A percentile compares a stretch with the other conserved stretches of the same genome.
phyloP scores from a whole-genome alignment of 306 rosid species.

The Fagus sylvatica region DNA sequence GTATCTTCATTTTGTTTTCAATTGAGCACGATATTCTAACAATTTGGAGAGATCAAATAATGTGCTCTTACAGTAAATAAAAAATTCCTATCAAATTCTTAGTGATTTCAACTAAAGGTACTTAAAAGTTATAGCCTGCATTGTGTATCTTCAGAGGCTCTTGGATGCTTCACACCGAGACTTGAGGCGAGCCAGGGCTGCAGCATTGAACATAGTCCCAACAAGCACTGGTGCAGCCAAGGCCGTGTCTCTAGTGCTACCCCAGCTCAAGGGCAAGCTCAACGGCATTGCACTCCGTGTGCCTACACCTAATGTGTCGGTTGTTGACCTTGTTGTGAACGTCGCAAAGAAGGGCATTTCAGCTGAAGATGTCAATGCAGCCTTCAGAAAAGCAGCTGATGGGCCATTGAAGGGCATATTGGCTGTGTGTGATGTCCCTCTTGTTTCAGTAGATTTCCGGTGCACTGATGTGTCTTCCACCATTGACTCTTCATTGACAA shows the following conservation, averaged over 20 bases:
- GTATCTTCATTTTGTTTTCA: too few species aligned
- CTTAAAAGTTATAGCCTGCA: neutral
- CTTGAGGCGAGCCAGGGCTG: constrained; percentile 95
- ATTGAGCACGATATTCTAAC: too few species aligned
- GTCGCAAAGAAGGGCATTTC: constrained; percentile 82
- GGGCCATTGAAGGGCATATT: constrained; percentile 83
- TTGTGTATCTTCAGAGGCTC: constrained; percentile 62
- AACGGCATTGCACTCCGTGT: constrained; percentile 97
- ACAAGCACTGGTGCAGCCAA: constrained; percentile 99
- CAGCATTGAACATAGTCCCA: constrained; percentile 95
- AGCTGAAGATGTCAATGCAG: constrained; percentile 91
- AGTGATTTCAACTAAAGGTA: neutral
- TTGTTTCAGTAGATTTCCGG: constrained; percentile 90
- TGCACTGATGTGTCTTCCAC: constrained; percentile 91
- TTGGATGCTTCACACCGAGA: constrained; percentile 98
- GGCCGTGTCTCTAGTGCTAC: constrained; percentile 92
- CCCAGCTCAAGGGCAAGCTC: constrained; percentile 94
- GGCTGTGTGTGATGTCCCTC: constrained; percentile 94
- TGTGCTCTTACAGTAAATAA: neutral
- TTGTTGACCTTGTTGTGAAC: constrained; percentile 89
- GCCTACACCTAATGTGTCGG: constrained; percentile 95
- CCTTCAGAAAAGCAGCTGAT: constrained; percentile 90
- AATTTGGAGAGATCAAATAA: too few species aligned
- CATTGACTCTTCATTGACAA: constrained; percentile 87
- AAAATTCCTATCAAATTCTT: neutral